Base-by-base conservation (phyloP, 2,329 filamentous ascomycete species). In the Keithomyces neogunnii region DNA sequence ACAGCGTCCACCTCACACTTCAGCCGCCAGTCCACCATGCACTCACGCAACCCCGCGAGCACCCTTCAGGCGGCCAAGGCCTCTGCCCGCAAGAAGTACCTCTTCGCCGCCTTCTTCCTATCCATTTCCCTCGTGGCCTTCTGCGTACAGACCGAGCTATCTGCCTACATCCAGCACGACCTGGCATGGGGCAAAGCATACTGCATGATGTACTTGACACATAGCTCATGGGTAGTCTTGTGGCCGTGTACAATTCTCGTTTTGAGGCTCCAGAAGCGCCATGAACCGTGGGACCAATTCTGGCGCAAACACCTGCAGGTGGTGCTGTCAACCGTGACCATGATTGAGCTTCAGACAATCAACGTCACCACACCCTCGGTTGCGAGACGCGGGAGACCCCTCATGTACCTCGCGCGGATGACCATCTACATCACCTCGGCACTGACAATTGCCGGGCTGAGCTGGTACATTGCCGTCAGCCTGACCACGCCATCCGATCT, bases 151-250 rank as follows among this genome's bases (percentile, higher is more conserved):
- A 97, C 93, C 3, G 92, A 97, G 75, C 89, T 95, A 50, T 92
- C 91, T 9, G 85, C 95, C 8, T 91, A 96, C 71, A 93, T 99
- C 55, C 92, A 97, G 72, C 85, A 92, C 66, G 84, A 93, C 54
- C 72, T 96, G 56, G 84, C 87, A 56, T 99, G 93, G 93, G 82
- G 95, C 72, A 99, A 99, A 74, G 89, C 93, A n/a, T 99, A 96
- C 73, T 95, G 89, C 75, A 99, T 99, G 93, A 82, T 99, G 77
- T 96, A 95, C 70, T 77, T 99, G 58, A 99, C 93, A 9, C 93
- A 99, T 71, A 88, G 92, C 51, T 96, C 90, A 2, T 99, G 93
- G 93, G 69, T 85, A 8, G 70, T 97, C 47, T 77, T 99, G 29
- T 99, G 90, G 89, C 92, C 91, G 0, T 72, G 80, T 9, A 90